Base-by-base conservation (phyloP, 2,329 filamentous ascomycete genomes). In the Lasiodiplodia hormozganensis region DNA sequence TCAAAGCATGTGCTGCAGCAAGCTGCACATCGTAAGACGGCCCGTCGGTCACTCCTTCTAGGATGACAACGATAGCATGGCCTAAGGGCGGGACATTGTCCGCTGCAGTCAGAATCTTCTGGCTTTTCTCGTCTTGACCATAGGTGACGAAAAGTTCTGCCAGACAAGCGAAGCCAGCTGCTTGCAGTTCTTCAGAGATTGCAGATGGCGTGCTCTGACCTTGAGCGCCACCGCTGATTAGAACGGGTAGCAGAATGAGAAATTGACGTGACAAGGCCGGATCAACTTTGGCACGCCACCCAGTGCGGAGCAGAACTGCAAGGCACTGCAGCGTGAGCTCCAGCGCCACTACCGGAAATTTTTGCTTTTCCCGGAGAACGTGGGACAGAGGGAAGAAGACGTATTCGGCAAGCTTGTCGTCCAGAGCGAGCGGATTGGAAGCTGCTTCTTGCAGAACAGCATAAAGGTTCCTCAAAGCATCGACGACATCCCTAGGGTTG, bases 361-460 rank as follows among this genome's bases (percentile, higher is more conserved):
- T 85, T 70, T 91, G 88, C 72, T 92, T 90, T 70, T 89, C 87
- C 69, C 93, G 90, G 74, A 99, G 90, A 49, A 98, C 88, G 73
- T 96, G 91, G 0, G 93, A 94, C 0, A 99, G 83, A 0, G 96
- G 96, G 71, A 97, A 97, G 83, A 98, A 98, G 75, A 92, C 87
- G 83, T 98, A 99, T 82, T 97, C 94, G 16, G 94, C 93, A 21
- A 98, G 83, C 77, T 94, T 95, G 65, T 90, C 86, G 77, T 97
- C 93, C 21, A 98, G 77, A 1, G 76, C 73, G 71, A 79, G 74
- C 43, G 81, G 77, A 8, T 74, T 74, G 25, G 76, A 73, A 18
- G 71, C 69, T 58, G 81, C 69, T 0, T 72, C 58, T 25, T 73
- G 69, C 0, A 89, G 77, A 18, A 77, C 76, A 8, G 76, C 71